Conservation (phyloP, 352 stramenopile genomes). For the Globisporangium irregulare region DNA sequence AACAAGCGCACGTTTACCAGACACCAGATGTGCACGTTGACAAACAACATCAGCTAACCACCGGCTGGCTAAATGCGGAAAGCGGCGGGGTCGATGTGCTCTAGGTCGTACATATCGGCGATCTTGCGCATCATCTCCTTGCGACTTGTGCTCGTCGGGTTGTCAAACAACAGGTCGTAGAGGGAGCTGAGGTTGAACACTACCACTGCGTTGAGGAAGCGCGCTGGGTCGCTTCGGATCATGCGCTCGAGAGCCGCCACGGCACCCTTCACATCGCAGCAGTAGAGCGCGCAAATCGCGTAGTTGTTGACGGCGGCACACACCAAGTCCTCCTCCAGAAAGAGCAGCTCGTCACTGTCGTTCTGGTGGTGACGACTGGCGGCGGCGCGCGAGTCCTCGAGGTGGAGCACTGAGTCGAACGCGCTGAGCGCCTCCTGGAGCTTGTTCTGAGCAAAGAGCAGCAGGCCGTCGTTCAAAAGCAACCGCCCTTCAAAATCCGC, state of each 20-base stretch:
- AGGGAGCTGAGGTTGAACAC: slow-evolving; percentile 83
- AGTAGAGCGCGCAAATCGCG: slow-evolving; percentile 78
- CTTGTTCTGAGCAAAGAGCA: slow-evolving; percentile 78
- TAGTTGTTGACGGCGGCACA: slow-evolving; percentile 80
- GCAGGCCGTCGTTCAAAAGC: slow-evolving; percentile 69
- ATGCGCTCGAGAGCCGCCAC: slow-evolving; percentile 68
- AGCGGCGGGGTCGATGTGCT: slow-evolving; percentile 62
- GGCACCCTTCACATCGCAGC: slow-evolving; percentile 71
- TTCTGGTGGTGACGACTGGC: neutral
- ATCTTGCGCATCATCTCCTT: slow-evolving; percentile 87
- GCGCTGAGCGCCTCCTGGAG: slow-evolving; percentile 71
- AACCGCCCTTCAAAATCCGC: slow-evolving; percentile 46
- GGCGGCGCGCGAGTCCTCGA: slow-evolving; percentile 20
- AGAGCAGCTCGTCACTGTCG: slow-evolving; percentile 33
- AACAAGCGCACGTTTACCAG: neutral
- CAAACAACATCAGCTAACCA: neutral
- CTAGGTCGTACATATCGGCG: slow-evolving; percentile 66
- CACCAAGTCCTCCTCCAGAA: slow-evolving; percentile 67
- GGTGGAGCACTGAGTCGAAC: slow-evolving; percentile 65
- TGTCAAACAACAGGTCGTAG: slow-evolving; percentile 79
- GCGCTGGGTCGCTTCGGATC: slow-evolving; percentile 62
- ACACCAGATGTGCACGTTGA: no score
- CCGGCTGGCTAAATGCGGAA: slow-evolving; percentile 62
- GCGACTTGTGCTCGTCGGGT: slow-evolving; percentile 64
- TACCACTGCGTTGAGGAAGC: slow-evolving; percentile 66